A percentile compares a stretch with the other conserved stretches of the same genome.
Conservation (phyloP, 164 flowering plant species). For the Brasenia schreberi region DNA sequence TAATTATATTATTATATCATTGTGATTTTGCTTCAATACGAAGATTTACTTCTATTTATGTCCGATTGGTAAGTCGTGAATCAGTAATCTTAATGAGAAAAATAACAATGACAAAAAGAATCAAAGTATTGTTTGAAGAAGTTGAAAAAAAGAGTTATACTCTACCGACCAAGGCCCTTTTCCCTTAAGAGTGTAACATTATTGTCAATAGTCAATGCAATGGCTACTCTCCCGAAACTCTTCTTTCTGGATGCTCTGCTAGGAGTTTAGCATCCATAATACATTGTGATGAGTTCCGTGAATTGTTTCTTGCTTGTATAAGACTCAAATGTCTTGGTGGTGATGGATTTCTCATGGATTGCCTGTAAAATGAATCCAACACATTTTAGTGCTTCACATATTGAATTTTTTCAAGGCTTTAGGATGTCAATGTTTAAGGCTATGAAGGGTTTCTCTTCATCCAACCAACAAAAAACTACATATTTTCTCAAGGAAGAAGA, state of each 20-base stretch:
- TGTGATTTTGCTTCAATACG: too few species aligned
- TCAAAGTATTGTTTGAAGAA: too few species aligned
- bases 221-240: conserved; percentile 42
- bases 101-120: too few species aligned
- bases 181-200: too few species aligned
- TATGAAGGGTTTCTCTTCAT: conserved; percentile 28
- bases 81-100: too few species aligned
- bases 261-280: conserved; percentile 85
- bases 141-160: conserved; percentile 34
- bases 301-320: conserved; percentile 37
- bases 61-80: too few species aligned
- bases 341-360: conserved; percentile 62
- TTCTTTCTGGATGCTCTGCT: conserved; percentile 99
- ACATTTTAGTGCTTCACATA: conserved; percentile 45
- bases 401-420: conserved; percentile 67
- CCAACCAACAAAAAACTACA: too few species aligned
- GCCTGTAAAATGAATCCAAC: conserved; percentile 46
- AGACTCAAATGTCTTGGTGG: conserved; percentile 91
- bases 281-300: conserved; percentile 79
- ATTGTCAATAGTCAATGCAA: too few species aligned
- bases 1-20: too few species aligned
- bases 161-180: not conserved
- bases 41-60: too few species aligned
- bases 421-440: conserved; percentile 63
- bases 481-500: too few species aligned